Base-by-base conservation (phyloP, 768 basidiomycete genomes). In the Psilocybe sp. region DNA sequence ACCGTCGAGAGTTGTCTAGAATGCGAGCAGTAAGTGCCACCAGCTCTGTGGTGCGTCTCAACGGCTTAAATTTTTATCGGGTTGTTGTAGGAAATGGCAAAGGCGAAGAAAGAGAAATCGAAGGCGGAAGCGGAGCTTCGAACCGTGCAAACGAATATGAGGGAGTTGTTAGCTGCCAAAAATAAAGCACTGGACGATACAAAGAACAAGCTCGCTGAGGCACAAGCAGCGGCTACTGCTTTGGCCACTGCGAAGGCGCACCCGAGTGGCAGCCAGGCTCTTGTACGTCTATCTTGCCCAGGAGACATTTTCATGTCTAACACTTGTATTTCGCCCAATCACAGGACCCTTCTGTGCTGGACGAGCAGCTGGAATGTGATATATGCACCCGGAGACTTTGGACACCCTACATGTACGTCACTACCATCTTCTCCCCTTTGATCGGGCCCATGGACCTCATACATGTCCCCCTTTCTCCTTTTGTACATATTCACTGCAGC, bases 321-420 rank as follows among this genome's bases (percentile, higher is more conserved):
- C 23, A 19, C 31, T 38, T 47, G 15, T 23, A 13, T 12, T 13
- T 37, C 39, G 4, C 16, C 23, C 16, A 14, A 4, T 39, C 12
- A 37, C 41, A 82, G 81, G 68, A 76, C 51, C 19, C 66, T n/a
- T 56, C 64, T 0, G 57, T 74, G 33, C 52, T 89, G 0, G 79
- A 81, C 28, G 85, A 87, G 19, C 59, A 72, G 40, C 61, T 81
- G 11, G 72, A 66, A 37, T 90, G 87, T 59, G 84, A 84, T 51
- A 78, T 90, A 37, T 90, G 87, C 61, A 74, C 78, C 0, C 51
- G 65, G 37, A 75, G 74, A 50, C 80, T 89, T 79, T 86, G 84
- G 82, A 69, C 70, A 7, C 87, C 87, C 0, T 84, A 79, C 56
- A 72, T 76, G 87, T 88, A 56, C 37, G 84, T 70, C 7, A 20